Evolutionary conservation across 2,329 filamentous ascomycete species (phyloP).

Genomic region (Cladosporium sp.): DNA sequence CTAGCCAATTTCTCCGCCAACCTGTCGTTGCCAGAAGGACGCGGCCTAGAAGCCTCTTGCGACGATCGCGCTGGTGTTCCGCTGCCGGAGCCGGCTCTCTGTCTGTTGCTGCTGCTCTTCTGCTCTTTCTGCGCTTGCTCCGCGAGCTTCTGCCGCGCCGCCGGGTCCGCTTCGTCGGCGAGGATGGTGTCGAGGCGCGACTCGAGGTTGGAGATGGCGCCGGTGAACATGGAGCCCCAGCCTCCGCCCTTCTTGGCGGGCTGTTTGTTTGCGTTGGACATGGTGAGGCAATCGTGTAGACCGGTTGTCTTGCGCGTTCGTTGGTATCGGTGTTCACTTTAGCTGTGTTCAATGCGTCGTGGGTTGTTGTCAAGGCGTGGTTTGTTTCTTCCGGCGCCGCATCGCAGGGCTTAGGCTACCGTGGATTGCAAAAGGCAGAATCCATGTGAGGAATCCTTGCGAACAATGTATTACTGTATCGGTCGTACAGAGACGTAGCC

Average conservation of each 20-base stretch:
- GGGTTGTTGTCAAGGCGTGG: background rate
- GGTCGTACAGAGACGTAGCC: background rate
- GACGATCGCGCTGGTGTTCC: conserved; percentile 2
- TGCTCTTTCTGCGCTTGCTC: conserved; percentile 28
- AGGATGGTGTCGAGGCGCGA: conserved; percentile 88
- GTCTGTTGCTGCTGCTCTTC: background rate
- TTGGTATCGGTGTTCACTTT: no score
- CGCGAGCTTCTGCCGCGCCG: conserved; percentile 36
- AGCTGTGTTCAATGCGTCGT: no score
- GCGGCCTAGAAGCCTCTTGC: conserved; percentile 32
- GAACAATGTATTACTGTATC: no score
- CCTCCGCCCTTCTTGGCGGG: conserved; percentile 19
- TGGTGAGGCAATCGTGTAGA: background rate
- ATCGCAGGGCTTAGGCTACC: conserved; percentile 17
- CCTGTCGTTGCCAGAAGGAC: conserved; percentile 66
- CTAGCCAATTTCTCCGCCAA: conserved; percentile 85
- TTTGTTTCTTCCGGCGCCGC: conserved; percentile 20
- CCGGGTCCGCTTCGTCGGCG: conserved; percentile 63
- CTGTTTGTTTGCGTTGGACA: conserved; percentile 2
- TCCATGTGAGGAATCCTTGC: no score
- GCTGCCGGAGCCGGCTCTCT: conserved; percentile 20
- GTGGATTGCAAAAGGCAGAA: background rate
- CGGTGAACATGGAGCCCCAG: conserved; percentile 62
- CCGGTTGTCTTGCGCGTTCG: no score
- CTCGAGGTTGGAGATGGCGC: conserved; percentile 89